phyloP scores from a whole-genome alignment of 2,329 filamentous ascomycete genomes.

The Lomentospora prolificans region DNA sequence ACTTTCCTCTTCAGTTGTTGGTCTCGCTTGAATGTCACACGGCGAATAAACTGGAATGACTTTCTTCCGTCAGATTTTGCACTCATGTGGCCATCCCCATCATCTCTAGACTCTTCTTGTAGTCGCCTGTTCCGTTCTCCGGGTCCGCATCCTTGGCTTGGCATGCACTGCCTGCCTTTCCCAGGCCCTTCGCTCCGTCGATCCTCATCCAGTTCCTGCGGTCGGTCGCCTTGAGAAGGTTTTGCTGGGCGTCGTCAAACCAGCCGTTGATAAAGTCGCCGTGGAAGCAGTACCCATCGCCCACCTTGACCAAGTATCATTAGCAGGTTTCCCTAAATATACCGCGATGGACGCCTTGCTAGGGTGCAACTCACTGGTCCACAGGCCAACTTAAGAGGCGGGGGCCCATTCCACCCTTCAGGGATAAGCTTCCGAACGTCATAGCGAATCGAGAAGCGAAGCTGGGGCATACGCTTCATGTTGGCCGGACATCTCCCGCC shows the following conservation, averaged over 20 bases:
- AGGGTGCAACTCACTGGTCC: constrained; percentile 12
- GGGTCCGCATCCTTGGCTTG: constrained; percentile 7
- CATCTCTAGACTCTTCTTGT: constrained; percentile 2
- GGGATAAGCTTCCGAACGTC: constrained; percentile 31
- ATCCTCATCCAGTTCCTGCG: constrained; percentile 7
- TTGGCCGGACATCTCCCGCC: constrained; percentile 25
- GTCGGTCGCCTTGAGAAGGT: constrained; percentile 8
- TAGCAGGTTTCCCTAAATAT: background rate
- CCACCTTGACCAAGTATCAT: background rate
- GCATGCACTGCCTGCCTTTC: constrained; percentile 18
- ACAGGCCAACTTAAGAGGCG: constrained; percentile 32
- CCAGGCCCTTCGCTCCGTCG: constrained; percentile 13
- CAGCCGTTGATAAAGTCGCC: constrained; percentile 40
- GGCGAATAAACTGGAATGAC: background rate
- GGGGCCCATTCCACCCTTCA: constrained; percentile 31
- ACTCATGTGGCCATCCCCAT: background rate
- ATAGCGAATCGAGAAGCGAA: constrained; percentile 37
- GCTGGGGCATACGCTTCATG: constrained; percentile 35
- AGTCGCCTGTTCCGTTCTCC: constrained; percentile 8
- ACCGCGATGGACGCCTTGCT: background rate
- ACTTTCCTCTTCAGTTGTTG: too few species aligned
- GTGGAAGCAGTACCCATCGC: constrained; percentile 26
- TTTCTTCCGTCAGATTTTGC: background rate
- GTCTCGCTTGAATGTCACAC: background rate
- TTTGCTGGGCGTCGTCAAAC: constrained; percentile 25